These are phyloP conservation scores for Coemansia sp. DNA, from an alignment of 192 early-diverging fungal genomes.

Conservation along the genomic window DNA sequence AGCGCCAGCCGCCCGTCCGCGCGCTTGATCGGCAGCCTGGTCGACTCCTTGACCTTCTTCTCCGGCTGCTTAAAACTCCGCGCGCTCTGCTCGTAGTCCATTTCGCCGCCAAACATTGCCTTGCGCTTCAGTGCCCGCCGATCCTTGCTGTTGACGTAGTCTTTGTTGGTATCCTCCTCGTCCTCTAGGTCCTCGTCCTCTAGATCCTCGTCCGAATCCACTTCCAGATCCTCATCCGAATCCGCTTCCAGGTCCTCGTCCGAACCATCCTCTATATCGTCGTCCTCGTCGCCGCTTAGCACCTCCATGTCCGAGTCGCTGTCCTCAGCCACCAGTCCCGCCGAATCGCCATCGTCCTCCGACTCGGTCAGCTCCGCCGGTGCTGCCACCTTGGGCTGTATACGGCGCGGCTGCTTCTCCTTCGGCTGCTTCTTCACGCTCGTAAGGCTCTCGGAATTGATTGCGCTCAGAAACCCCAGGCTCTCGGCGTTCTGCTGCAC, in stretches of 20 bases:
- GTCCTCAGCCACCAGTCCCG: slow-evolving; percentile 7
- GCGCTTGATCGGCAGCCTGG: slow-evolving; percentile 55
- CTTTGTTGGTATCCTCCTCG: slow-evolving; percentile 5
- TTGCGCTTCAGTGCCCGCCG: slow-evolving; percentile 43
- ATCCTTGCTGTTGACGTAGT: slow-evolving; percentile 37
- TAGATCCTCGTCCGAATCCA: slow-evolving; percentile 6
- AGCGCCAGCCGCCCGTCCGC: slow-evolving; percentile 52
- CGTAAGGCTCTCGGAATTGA: slow-evolving; percentile 28
- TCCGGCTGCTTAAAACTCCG: slow-evolving; percentile 30
- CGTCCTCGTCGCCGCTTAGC: no score
- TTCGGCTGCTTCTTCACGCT: slow-evolving; percentile 34
- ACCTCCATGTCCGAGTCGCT: slow-evolving; percentile 15
- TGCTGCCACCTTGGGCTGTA: background rate
- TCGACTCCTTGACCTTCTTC: slow-evolving; percentile 43
- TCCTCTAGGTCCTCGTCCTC: slow-evolving; percentile 10
- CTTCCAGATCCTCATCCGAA: slow-evolving; percentile 7
- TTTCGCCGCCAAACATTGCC: slow-evolving; percentile 32
- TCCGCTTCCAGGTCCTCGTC: slow-evolving; percentile 14
- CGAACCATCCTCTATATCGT: slow-evolving; percentile 9
- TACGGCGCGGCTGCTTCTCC: slow-evolving; percentile 6
- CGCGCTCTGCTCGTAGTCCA: slow-evolving; percentile 37
- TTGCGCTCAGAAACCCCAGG: slow-evolving; percentile 30
- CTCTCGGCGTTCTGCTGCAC: slow-evolving; percentile 27
- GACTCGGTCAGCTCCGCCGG: slow-evolving; percentile 15
- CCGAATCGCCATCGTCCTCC: slow-evolving; percentile 12